These are phyloP conservation scores for Comarum palustre DNA, from an alignment of 306 rosid genomes.

Conservation along the genomic window DNA sequence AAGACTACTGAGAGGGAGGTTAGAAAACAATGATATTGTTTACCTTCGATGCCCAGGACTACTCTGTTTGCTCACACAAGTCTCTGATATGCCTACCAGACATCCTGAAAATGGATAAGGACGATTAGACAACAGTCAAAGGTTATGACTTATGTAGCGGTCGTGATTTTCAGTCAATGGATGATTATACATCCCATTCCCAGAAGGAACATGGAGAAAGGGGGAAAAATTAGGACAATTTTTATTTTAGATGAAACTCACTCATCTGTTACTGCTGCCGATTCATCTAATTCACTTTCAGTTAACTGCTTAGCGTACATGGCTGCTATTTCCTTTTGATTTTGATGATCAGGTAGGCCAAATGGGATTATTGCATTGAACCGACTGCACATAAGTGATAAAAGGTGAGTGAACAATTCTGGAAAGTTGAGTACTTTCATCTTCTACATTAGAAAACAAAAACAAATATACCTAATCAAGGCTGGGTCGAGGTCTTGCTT, in stretches of 20 bases:
- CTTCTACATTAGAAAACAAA: constrained; percentile 14
- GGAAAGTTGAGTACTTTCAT: not conserved
- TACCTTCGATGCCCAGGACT: too few relatives aligned
- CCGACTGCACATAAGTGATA: constrained; percentile 49
- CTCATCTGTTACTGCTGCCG: constrained; percentile 49
- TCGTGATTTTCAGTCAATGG: too few relatives aligned
- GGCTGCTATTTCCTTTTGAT: constrained; percentile 69
- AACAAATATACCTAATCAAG: constrained; percentile 54
- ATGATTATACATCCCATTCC: too few relatives aligned
- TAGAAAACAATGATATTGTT: too few relatives aligned
- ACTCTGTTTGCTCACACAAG: too few relatives aligned
- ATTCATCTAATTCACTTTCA: constrained; percentile 41
- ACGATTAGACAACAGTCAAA: too few relatives aligned
- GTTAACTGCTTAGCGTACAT: constrained; percentile 78
- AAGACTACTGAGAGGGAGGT: too few relatives aligned
- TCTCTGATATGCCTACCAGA: too few relatives aligned
- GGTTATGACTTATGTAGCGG: too few relatives aligned
- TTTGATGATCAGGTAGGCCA: constrained; percentile 71
- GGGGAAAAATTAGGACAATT: too few relatives aligned
- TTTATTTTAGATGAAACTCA: constrained; percentile 23
- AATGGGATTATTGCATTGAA: constrained; percentile 72
- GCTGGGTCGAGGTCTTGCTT: constrained; percentile 96
- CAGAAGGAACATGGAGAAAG: too few relatives aligned
- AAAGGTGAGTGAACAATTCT: not conserved
- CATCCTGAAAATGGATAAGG: too few relatives aligned